Evolutionary conservation across 1,284 basidiomycete species (phyloP), one percentile per base, ranked within the genome.

Genomic region (Austropuccinia psidii): DNA sequence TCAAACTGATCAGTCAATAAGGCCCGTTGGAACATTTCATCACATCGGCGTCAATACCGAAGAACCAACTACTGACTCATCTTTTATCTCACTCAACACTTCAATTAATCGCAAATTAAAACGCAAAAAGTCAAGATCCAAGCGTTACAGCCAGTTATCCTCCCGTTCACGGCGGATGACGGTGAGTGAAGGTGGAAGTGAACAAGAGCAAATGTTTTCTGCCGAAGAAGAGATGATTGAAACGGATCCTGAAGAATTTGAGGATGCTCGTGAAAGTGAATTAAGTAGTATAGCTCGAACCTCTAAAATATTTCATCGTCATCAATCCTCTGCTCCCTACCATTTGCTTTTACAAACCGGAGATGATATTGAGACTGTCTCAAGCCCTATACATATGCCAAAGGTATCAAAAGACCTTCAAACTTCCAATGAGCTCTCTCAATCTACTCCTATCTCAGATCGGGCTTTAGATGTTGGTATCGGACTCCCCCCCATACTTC

Each of bases 1-100:
- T 1, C 74, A 75, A 29, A 70, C 75, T n/a, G 76, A 76, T 39
- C 57, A 75, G 66, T 21, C 76, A 74, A 49, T 73, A 77, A 75
- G 5, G 55, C 64, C 31, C 29, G 55, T 66, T 31, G 47, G 52
- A 47, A 58, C 58, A 11, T n/a, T 66, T 21, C 47, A 37, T 7
- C 60, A 64, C 21, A 35, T 31, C 6, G 57, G 60, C 15, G 21
- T 31, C 7, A 33, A 33, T 8, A 62, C 45, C 27, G 47, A 62
- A 29, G 58, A 62, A 19, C 41, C 21, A 24, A 43, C 21, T 27
- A 61, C 49, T 39, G 60, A 62, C 47, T 17, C 45, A 49, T 24
- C 45, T 4, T 9, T n/a, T 33, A 24, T 50, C n/a, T n/a, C n/a
- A n/a, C n/a, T n/a, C n/a, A n/a, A n/a, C n/a, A n/a, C n/a, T n/a